Conservation (phyloP, 331 rosid genomes). For the Malus hybrid region DNA sequence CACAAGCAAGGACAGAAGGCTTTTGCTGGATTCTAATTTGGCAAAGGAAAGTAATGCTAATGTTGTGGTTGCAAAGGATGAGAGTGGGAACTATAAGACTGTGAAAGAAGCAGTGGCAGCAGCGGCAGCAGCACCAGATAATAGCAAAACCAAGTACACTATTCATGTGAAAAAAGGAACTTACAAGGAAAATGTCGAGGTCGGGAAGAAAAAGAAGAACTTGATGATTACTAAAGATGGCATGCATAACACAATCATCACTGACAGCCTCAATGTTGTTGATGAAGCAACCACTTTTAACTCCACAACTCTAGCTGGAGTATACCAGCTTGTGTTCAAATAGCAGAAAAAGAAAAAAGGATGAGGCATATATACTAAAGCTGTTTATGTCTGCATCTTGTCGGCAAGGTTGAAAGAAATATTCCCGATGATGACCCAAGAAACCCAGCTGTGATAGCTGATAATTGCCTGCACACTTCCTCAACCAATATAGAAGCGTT, state of each 20-base stretch:
- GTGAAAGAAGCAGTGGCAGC: slow-evolving; percentile 51
- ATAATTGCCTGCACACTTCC: no score
- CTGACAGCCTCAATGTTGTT: slow-evolving; percentile 39
- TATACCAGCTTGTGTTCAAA: no score
- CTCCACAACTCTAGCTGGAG: slow-evolving; percentile 33
- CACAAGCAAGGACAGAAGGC: slow-evolving; percentile 31
- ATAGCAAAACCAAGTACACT: slow-evolving; percentile 32
- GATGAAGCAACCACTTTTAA: slow-evolving; percentile 49
- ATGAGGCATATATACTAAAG: no score
- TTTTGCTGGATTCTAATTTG: slow-evolving; percentile 10
- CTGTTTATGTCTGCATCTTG: no score
- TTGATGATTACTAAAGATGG: slow-evolving; percentile 62
- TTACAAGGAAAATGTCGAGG: slow-evolving; percentile 42
- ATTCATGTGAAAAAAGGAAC: slow-evolving; percentile 52
- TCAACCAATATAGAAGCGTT: no score
- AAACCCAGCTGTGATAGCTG: no score
- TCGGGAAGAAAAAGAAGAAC: slow-evolving; percentile 37
- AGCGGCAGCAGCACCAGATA: slow-evolving; percentile 40
- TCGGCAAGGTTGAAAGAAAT: no score
- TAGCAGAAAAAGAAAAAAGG: no score
- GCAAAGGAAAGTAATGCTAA: slow-evolving; percentile 28
- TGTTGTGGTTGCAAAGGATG: slow-evolving; percentile 64
- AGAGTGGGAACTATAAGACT: slow-evolving; percentile 52
- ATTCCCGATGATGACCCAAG: no score
- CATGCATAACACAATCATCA: slow-evolving; percentile 47